phyloP scores from a whole-genome alignment of 2,329 filamentous ascomycete species.

The Xylaria sp. region DNA sequence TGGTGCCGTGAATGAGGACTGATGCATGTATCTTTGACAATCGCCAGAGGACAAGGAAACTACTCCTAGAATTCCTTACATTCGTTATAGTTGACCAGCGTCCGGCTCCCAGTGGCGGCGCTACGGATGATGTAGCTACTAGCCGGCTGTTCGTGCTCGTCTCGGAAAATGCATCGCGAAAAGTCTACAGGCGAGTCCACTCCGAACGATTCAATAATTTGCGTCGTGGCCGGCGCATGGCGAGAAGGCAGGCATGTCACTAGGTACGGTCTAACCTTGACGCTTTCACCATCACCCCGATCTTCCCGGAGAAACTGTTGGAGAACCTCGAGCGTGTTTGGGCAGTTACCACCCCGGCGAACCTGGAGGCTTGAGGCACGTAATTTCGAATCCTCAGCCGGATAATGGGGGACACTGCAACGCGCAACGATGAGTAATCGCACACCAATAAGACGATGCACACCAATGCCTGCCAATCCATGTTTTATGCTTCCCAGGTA shows the following conservation, averaged over 20 bases:
- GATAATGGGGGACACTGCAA: slow-evolving; percentile 71
- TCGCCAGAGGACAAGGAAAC: background rate
- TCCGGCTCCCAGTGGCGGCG: slow-evolving; percentile 67
- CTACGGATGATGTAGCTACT: slow-evolving; percentile 77
- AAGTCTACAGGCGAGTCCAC: slow-evolving; percentile 56
- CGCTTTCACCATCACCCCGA: slow-evolving; percentile 32
- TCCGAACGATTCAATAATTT: slow-evolving; percentile 66
- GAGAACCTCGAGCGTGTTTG: slow-evolving; percentile 77
- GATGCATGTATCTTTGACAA: background rate
- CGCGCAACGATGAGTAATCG: slow-evolving; percentile 28
- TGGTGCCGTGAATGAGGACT: background rate
- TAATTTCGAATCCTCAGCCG: slow-evolving; percentile 76
- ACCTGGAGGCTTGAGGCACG: slow-evolving; percentile 68
- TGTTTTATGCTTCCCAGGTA: background rate
- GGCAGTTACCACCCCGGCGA: slow-evolving; percentile 77
- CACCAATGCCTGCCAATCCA: background rate
- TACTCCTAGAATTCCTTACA: slow-evolving; percentile 35
- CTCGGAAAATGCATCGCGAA: slow-evolving; percentile 67
- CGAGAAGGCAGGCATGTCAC: slow-evolving; percentile 64
- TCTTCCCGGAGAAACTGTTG: slow-evolving; percentile 63
- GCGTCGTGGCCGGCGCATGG: slow-evolving; percentile 60
- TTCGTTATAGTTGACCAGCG: slow-evolving; percentile 75
- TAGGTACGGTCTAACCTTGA: slow-evolving; percentile 53
- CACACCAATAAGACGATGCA: background rate
- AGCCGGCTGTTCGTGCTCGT: slow-evolving; percentile 64